Base-by-base conservation (phyloP, 441 rosid species). In the Euphorbia celastroides region DNA sequence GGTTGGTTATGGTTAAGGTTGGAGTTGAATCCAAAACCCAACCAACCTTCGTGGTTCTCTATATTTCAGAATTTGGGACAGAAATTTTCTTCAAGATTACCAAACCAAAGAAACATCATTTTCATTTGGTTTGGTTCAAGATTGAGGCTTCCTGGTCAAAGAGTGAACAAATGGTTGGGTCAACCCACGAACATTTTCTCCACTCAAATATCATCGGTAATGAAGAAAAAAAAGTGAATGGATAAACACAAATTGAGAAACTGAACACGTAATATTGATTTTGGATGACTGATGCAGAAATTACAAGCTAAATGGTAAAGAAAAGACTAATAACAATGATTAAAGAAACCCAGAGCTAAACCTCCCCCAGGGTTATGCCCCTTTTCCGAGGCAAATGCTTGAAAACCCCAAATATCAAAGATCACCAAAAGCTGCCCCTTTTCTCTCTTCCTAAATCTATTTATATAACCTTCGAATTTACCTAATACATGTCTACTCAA, bases 71-170 rank as follows among this genome's bases (percentile, higher is more conserved):
- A 66, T 62, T n/a, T 72, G 57, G 75, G 66, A 66, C 63, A 25
- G 25, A 55, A 61, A 32, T 36, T 55, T 60, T 67, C 75, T 72
- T 60, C 67, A 54, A 65, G 70, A 66, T 66, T 13, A 66, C 71
- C 64, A 51, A 66, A 70, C 68, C 75, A 36, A 59, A 72, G 27
- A 66, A 50, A 10, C 17, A 41, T 14, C 56, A 65, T 30, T 71
- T 71, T 65, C 46, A 44, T 19, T 72, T 5, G 71, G 48, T 61
- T 72, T 72, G 66, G 67, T 60, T 17, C 42, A 14, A 67, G 75
- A 66, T 72, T 62, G 67, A 66, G 20, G 41, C 62, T 60, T 61
- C 75, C 67, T 72, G 75, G 27, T 72, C 75, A 72, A 66, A 66
- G 51, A 72, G 58, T 66, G 70, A 66, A 72, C 75, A 61, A 66